Percentiles rank a stretch among this genome's conserved stretches.
These are phyloP conservation scores for Glycine latifolia DNA, from an alignment of 306 rosid species.

Conservation along the genomic window DNA sequence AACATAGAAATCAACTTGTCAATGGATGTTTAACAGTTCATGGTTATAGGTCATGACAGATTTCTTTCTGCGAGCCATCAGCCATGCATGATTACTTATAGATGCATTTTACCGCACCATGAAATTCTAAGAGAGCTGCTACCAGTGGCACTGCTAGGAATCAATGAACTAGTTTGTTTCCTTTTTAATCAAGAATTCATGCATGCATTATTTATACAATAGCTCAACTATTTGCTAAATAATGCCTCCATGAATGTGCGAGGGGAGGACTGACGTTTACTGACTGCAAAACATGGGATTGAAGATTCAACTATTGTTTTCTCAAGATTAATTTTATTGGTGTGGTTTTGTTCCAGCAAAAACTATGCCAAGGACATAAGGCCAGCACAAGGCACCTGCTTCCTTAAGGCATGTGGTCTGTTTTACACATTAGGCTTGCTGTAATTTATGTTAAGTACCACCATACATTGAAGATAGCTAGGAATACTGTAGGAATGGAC, in stretches of 20 bases:
- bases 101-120: conserved; percentile 14
- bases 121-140: conserved; percentile 14
- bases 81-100: not conserved
- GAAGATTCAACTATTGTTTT: not conserved
- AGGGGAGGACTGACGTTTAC: no score
- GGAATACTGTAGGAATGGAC: conserved; percentile 7
- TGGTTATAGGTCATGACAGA: not conserved
- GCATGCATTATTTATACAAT: not conserved
- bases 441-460: not conserved
- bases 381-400: conserved; percentile 1
- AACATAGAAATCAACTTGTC: conserved; percentile 75
- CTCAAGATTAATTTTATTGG: not conserved
- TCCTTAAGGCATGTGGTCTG: not conserved
- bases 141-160: conserved; percentile 10
- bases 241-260: no score
- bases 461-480: not conserved
- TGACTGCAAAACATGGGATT: conserved; percentile 28
- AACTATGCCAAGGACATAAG: conserved; percentile 4
- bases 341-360: not conserved
- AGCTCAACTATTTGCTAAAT: no score
- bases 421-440: not conserved
- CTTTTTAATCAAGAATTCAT: not conserved
- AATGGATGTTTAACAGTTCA: conserved; percentile 28
- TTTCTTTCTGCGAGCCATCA: not conserved
- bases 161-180: conserved; percentile 23